Conservation (phyloP, 306 rosid species). For the Dicorynia guianensis region DNA sequence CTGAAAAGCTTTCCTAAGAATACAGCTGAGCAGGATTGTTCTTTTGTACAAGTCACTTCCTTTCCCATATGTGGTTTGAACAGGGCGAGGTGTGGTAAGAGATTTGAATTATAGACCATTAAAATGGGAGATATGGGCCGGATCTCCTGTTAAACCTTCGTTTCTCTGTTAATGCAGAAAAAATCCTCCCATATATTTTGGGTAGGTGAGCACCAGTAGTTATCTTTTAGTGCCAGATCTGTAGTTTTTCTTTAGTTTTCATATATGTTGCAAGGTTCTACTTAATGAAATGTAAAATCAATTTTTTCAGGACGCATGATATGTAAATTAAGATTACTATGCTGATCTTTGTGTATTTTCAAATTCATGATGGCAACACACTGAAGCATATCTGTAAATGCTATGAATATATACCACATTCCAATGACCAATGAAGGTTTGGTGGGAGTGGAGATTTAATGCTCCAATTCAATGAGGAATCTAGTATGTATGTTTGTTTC, state of each 20-base stretch:
- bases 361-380: constrained; percentile 11
- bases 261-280: background rate
- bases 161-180: background rate
- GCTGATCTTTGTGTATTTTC: constrained; percentile 14
- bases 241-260: background rate
- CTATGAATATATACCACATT: constrained; percentile 20
- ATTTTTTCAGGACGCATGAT: background rate
- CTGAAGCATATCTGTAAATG: constrained; percentile 18
- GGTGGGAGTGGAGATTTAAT: constrained; percentile 43
- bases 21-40: background rate
- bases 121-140: background rate
- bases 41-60: background rate
- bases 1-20: constrained; percentile 22
- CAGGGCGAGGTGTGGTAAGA: background rate
- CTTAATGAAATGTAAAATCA: too few species aligned
- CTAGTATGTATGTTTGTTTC: constrained; percentile 21
- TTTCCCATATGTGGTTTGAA: background rate
- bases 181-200: background rate
- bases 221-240: background rate
- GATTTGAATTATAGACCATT: background rate
- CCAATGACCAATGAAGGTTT: constrained; percentile 32
- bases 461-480: constrained; percentile 48
- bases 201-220: background rate
- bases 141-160: background rate
- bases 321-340: background rate